Base-by-base conservation (phyloP, 495 filamentous ascomycete genomes). In the Hypoxylon fragiforme region DNA sequence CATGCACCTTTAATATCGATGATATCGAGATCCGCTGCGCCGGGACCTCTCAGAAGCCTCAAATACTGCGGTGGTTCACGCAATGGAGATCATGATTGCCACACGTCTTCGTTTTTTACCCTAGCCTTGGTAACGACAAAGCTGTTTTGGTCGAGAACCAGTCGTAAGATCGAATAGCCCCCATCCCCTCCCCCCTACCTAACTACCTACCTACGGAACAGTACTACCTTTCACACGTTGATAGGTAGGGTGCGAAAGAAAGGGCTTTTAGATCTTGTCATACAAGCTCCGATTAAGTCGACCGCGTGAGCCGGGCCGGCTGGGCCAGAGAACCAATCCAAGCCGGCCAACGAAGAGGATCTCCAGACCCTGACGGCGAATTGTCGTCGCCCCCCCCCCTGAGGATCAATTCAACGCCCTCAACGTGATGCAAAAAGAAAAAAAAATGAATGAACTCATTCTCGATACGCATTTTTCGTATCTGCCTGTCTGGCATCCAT, bases 381-480 rank as follows among this genome's bases (percentile, higher is more conserved):
- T 50, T 56, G 44, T 59, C 45, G 52, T 50, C 28, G 44, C 37
- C 45, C 59, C 66, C 54, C 64, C 57, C 66, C 54, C 64, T 59
- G 43, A 57, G 44, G 19, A 68, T 63, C 28, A 60, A 58, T 48
- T 48, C 38, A 19, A n/a, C n/a, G n/a, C n/a, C n/a, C n/a, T n/a
- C n/a, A n/a, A n/a, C n/a, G n/a, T n/a, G n/a, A n/a, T n/a, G n/a
- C n/a, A n/a, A n/a, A n/a, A n/a, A n/a, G n/a, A n/a, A n/a, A n/a
- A n/a, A n/a, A n/a, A n/a, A n/a, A n/a, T 54, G 35, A 16, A 62
- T 62, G 39, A 56, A 49, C 41, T 56, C 51, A 26, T 61, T 52
- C 40, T 30, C 50, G 15, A 28, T 12, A 45, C 39, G n/a, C n/a
- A 68, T 15, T 48, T 54, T 35, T 45, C 31, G n/a, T 57, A 42